Percentiles rank a stretch among this genome's conserved stretches.
phyloP scores from a whole-genome alignment of 129 eudicot genomes.

The Sambucus nigra region DNA sequence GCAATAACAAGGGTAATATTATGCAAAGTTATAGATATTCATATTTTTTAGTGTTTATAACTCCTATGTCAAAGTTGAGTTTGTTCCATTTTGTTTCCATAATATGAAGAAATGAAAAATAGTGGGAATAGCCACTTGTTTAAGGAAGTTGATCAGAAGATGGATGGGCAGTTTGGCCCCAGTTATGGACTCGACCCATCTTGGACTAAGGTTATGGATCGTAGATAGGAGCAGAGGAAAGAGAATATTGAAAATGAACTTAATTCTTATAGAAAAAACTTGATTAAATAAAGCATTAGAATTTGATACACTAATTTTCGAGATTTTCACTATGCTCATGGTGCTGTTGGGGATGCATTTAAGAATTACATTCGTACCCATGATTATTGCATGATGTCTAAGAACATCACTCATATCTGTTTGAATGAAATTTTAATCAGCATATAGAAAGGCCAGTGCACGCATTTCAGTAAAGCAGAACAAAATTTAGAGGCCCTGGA shows the following conservation, averaged over 20 bases:
- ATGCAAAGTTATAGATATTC: no score
- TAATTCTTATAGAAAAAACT: constrained; percentile 88
- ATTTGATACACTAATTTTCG: constrained; percentile 99
- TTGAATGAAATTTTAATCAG: constrained; percentile 91
- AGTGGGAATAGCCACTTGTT: constrained; percentile 74
- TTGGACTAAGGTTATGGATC: constrained; percentile 73
- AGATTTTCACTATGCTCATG: constrained; percentile 86
- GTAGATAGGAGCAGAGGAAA: constrained; percentile 73
- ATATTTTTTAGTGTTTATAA: no score
- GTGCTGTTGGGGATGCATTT: constrained; percentile 89
- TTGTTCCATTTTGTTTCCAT: no score
- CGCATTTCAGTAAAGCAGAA: constrained; percentile 94
- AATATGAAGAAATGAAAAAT: constrained; percentile 81
- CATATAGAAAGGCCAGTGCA: constrained; percentile 95
- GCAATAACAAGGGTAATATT: no score
- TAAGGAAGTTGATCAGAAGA: constrained; percentile 66
- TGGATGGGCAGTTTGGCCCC: constrained; percentile 62
- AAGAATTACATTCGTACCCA: constrained; percentile 93
- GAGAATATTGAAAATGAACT: constrained; percentile 94
- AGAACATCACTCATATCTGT: constrained; percentile 82
- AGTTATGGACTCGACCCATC: constrained; percentile 39
- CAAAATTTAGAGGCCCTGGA: constrained; percentile 57
- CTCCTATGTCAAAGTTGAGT: no score
- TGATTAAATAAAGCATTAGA: constrained; percentile 93
- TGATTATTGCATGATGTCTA: constrained; percentile 90